phyloP scores from a whole-genome alignment of 768 basidiomycete genomes.

The Serendipita vermifera region DNA sequence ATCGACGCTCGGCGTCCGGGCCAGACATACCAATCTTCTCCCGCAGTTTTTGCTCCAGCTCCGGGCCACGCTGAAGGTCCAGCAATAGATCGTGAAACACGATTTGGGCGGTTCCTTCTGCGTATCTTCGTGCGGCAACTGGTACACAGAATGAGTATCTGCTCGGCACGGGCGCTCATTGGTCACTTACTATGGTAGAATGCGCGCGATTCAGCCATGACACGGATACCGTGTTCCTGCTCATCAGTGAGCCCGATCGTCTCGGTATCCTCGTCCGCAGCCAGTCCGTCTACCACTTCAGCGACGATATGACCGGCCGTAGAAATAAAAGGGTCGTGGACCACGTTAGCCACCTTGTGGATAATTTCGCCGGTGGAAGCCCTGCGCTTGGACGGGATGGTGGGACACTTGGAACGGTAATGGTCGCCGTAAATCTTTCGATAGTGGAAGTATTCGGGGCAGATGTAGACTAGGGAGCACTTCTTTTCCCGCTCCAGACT shows the following conservation, averaged over 20 bases:
- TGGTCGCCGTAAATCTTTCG: no score
- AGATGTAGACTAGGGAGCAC: no score
- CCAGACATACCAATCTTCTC: background rate
- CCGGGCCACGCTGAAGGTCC: background rate
- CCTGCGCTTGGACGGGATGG: no score
- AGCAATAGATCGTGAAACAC: slow-evolving; percentile 2
- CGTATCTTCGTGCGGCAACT: background rate
- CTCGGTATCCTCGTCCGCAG: background rate
- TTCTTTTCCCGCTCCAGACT: no score
- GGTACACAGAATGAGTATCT: background rate
- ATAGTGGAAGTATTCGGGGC: no score
- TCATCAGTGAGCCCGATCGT: background rate
- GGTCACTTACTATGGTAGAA: slow-evolving; percentile 5
- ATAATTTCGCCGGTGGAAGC: background rate
- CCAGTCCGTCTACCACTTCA: background rate
- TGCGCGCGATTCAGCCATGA: background rate
- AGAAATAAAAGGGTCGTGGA: background rate
- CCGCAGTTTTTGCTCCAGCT: background rate
- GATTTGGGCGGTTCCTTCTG: background rate
- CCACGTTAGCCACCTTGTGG: background rate
- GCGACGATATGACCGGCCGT: background rate
- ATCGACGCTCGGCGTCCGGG: no score
- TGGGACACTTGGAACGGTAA: no score
- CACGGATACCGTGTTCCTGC: background rate
- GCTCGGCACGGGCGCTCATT: no score